Evolutionary conservation across 768 basidiomycete species (phyloP), one percentile per base, ranked within the genome.

Genomic region (Chalciporus sphaerocephalus): DNA sequence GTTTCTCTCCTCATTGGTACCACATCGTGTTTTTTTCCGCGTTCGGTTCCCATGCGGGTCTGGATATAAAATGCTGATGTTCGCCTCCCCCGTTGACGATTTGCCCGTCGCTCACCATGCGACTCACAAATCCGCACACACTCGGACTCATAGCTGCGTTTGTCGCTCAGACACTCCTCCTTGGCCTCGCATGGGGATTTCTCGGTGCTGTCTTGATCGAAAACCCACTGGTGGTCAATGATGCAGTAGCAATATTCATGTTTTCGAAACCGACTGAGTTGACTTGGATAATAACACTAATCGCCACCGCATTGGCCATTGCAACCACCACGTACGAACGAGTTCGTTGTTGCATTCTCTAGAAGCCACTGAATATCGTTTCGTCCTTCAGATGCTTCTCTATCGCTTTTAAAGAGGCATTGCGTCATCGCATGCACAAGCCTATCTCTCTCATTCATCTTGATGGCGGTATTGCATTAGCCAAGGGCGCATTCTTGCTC

Each of bases 401-500:
- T 0, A 50, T 48, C 10, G 35, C 54, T 2, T 12, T 56, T 22
- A 56, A 40, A 23, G 51, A 56, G n/a, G 56, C 55, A 13, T 41
- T 54, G 44, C 48, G 48, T 11, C 44, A 53, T 17, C 40, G 47
- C 4, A 49, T 57, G 48, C 47, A 33, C 8, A 25, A 20, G 2
- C 17, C 55, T 1, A 56, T 46, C 33, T 44, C 54, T 11, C 27
- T 57, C 33, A 30, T 57, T 5, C 3, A 44, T 7, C 47, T 57
- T 6, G 50, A 38, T 10, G 24, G 46, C 3, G 48, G 46, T 5
- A 38, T 57, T n/a, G 44, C 51, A 8, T 30, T 53, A 11, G 27
- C 42, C 2, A 45, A 44, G 36, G 27, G 38, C 2, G 34, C 42
- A 2, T 50, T 33, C 17, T 3, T 44, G 4, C 10, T 44, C 37